Evolutionary conservation across 2,329 filamentous ascomycete species (phyloP), one percentile per base, ranked within the genome.

Genomic region (Penicillium crustosum): DNA sequence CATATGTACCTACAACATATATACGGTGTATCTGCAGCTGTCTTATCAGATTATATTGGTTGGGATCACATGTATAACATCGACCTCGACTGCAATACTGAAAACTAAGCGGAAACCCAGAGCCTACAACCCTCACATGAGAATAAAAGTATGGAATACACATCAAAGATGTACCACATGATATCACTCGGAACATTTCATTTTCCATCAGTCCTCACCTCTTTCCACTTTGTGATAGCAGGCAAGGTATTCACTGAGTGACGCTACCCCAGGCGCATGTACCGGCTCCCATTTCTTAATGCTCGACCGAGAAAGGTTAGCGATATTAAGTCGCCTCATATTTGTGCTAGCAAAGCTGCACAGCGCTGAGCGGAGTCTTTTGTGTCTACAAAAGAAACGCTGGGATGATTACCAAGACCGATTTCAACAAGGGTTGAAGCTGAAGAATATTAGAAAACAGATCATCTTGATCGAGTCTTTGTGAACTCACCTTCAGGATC

Each of bases 401-500:
- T 12, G 15, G 49, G 27, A 19, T 19, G 13, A 15, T 52, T 52
- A 29, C 19, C 6, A 5, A 43, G 38, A 33, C 49, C 49, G 15
- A 52, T 42, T 15, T 35, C 27, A 31, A 7, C 38, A 31, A 43
- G 36, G 3, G 27, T 51, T 1, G 38, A 42, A 29, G n/a, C 49
- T 52, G 4, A 25, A 33, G 2, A 43, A 25, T 13, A 15, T 42
- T 35, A 35, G 9, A 13, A 2, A 2, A 43, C 12, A 7, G 6
- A 12, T 33, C 17, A n/a, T 21, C 23, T 38, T 27, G 38, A 42
- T 42, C 8, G 12, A 13, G 13, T 5, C 3, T 5, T 6, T 51
- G 7, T 5, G 10, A 4, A 59, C 44, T 67, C 50, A 49, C 57
- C 53, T 15, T 56, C 41, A 2, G 59, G 61, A 39, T 70, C 43